Evolutionary conservation across 805 yeast species (phyloP), one percentile per base, ranked within the genome.

Genomic region (Candida awuae): DNA sequence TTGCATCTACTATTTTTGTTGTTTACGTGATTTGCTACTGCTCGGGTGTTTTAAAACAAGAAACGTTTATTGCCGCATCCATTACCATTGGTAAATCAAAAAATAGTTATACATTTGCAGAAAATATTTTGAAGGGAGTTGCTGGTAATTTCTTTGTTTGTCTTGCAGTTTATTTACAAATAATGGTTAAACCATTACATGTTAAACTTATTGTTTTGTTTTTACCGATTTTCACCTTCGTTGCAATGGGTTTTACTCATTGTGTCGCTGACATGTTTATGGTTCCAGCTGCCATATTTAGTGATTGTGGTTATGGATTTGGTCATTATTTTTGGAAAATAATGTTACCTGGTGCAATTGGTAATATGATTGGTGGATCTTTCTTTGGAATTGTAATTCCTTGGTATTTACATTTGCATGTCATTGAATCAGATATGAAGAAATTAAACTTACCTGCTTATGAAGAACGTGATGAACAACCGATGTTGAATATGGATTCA

Each of bases 221-320:
- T 13, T 54, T 83, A 16, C 94, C 94, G 1, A 67, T 84, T 13
- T 81, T 82, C 57, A 76, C 88, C 0, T 82, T 84, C 58, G 92
- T 82, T n/a, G 51, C 79, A 1, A 65, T 79, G 66, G 92, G 94
- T 0, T 84, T 77, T 58, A 76, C 84, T 2, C 94, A 84, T 54
- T 75, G 77, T 1, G 86, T 84, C 8, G 94, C 94, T 1, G 94
- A 84, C 55, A 82, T 84, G 92, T 78, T 67, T 47, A 48, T 81
- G 38, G 54, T 80, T 4, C 75, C 79, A 8, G 72, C 76, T 46
- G 94, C 84, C 0, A 59, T 82, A 53, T 66, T 83, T 34, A 81
- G 80, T 56, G 74, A 79, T 13, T 82, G 84, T 1, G 69, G 74
- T 2, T 62, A 78, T 8, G 64, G 80, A 0, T 84, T 81, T 27